A percentile compares a stretch with the other conserved stretches of the same genome.
phyloP scores from a whole-genome alignment of 176 grass and related monocot genomes.

The Luzula sylvatica region DNA sequence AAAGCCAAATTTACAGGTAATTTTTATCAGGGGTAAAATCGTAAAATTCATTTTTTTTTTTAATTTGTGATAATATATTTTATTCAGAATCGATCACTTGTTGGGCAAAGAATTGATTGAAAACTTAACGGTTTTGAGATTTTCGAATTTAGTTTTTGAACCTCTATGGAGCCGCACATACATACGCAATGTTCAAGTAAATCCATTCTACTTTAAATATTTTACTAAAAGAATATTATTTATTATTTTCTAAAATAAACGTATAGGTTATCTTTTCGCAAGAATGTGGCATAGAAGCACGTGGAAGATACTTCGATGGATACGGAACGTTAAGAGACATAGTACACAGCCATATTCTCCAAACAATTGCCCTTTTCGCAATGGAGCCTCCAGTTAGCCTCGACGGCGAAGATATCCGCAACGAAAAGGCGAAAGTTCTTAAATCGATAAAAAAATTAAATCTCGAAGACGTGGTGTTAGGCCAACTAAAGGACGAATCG shows the following conservation, averaged over 20 bases:
- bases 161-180: conserved; percentile 86
- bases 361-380: conserved; percentile 81
- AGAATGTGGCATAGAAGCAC: conserved; percentile 73
- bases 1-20: conserved; percentile 91
- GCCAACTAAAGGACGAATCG: conserved; percentile 67
- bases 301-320: conserved; percentile 78
- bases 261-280: conserved; percentile 80
- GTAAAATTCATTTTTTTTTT: conserved; percentile 5
- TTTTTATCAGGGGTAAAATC: conserved; percentile 14
- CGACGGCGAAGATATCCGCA: conserved; percentile 87
- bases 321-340: conserved; percentile 92
- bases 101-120: conserved; percentile 95
- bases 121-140: conserved; percentile 89
- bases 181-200: conserved; percentile 85
- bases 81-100: conserved; percentile 74
- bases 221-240: conserved; percentile 6
- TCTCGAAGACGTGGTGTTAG: conserved; percentile 75
- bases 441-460: conserved; percentile 73
- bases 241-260: conserved; percentile 12
- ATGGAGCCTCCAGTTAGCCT: conserved; percentile 92
- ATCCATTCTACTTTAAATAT: conserved; percentile 6
- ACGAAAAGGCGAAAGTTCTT: conserved; percentile 98
- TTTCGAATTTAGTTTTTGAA: conserved; percentile 97
- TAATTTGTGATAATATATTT: not conserved
- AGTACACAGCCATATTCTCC: conserved; percentile 87